Evolutionary conservation across 1,284 basidiomycete species (phyloP).

Genomic region (Sanghuangporus weigelae): DNA sequence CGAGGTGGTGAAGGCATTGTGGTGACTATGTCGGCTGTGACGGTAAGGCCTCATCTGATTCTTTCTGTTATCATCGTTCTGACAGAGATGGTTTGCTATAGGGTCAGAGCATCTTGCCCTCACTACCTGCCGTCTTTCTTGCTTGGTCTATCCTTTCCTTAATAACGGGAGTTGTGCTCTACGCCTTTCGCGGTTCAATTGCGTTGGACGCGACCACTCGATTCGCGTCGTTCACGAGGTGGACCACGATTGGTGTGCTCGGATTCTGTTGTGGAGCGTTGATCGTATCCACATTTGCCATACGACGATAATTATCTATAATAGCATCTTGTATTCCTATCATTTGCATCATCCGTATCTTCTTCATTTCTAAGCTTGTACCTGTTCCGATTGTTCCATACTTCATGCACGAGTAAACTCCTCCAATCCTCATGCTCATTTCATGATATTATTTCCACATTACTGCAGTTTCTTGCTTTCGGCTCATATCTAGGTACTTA

Average conservation of each 20-base stretch:
- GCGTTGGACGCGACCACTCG: constrained; percentile 23
- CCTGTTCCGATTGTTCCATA: background rate
- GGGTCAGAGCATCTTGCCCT: constrained; percentile 58
- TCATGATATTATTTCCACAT: background rate
- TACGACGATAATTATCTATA: constrained; percentile 2
- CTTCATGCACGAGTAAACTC: background rate
- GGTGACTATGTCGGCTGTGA: constrained; percentile 36
- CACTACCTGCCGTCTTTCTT: constrained; percentile 69
- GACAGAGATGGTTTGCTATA: constrained; percentile 24
- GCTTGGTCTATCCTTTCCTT: constrained; percentile 64
- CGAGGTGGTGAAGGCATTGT: constrained; percentile 51
- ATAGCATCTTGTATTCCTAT: background rate
- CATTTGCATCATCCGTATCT: background rate
- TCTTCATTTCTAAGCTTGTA: background rate
- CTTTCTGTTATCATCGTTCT: background rate
- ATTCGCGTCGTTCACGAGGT: constrained; percentile 55
- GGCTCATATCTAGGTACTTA: background rate
- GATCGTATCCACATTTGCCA: constrained; percentile 43
- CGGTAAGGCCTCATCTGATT: background rate
- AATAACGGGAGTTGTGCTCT: constrained; percentile 56
- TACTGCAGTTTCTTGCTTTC: background rate
- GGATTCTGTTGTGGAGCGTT: constrained; percentile 60
- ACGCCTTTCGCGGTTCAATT: constrained; percentile 50
- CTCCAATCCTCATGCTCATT: background rate
- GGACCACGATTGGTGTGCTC: constrained; percentile 56